Percentiles rank a stretch among this genome's conserved stretches.
These are phyloP conservation scores for Metschnikowia continentalis DNA, from an alignment of 805 yeast genomes.

Conservation along the genomic window DNA sequence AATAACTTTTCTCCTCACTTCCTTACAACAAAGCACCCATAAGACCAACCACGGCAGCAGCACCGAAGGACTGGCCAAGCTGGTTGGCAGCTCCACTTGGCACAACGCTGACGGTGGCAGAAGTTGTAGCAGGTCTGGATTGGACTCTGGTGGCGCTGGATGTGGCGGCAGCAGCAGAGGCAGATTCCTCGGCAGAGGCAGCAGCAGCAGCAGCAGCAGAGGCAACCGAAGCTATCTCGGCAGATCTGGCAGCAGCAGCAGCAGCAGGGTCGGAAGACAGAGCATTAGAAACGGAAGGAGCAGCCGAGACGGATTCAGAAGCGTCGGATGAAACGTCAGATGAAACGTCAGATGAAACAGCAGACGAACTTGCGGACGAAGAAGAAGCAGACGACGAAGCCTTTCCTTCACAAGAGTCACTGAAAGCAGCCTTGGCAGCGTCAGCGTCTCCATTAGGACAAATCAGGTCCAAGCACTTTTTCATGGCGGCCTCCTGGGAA, in stretches of 20 bases:
- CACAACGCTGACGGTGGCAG: background rate
- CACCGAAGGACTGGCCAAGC: conserved; percentile 29
- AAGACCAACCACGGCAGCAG: conserved; percentile 39
- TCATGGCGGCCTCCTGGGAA: conserved; percentile 48
- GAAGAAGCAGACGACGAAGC: conserved; percentile 29
- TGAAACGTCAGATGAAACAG: conserved; percentile 12
- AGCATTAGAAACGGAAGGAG: conserved; percentile 19
- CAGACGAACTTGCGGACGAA: conserved; percentile 12
- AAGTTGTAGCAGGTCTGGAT: conserved; percentile 9
- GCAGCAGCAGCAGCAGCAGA: conserved; percentile 19
- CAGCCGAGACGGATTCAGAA: conserved; percentile 8
- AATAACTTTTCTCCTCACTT: background rate
- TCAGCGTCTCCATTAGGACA: conserved; percentile 66
- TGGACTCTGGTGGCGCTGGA: conserved; percentile 21
- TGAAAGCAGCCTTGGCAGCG: conserved; percentile 57
- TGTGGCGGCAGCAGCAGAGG: conserved; percentile 17
- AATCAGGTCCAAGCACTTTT: conserved; percentile 57
- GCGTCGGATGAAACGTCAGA: conserved; percentile 6
- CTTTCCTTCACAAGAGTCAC: conserved; percentile 47
- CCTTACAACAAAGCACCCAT: conserved; percentile 31
- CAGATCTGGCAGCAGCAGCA: conserved; percentile 20
- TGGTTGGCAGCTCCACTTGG: conserved; percentile 22
- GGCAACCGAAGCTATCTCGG: conserved; percentile 7
- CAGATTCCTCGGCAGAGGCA: conserved; percentile 16
- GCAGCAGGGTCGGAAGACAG: conserved; percentile 18